These are phyloP conservation scores for Mariannaea elegans DNA, from an alignment of 2,329 filamentous ascomycete species.

Conservation along the genomic window DNA sequence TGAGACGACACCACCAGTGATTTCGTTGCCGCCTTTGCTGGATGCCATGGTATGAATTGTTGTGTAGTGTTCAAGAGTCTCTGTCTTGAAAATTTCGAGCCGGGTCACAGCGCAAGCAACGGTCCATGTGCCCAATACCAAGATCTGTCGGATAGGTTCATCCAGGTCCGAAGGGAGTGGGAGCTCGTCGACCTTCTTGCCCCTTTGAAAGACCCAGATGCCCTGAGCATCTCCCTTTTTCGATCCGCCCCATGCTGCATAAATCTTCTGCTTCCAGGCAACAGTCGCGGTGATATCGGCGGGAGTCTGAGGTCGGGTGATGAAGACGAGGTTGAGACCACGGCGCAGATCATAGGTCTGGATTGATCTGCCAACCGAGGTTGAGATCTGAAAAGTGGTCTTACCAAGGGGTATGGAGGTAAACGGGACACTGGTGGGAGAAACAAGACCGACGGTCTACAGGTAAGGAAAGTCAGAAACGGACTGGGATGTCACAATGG, in stretches of 20 bases:
- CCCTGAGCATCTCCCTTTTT: constrained; percentile 66
- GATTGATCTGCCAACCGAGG: constrained; percentile 86
- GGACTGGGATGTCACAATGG: not conserved
- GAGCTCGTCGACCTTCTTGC: constrained; percentile 82
- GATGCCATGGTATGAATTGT: constrained; percentile 72
- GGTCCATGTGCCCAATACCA: constrained; percentile 92
- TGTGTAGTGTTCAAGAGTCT: constrained; percentile 88
- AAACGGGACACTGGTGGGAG: constrained; percentile 89
- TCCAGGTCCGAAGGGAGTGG: constrained; percentile 70
- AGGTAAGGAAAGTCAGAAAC: not conserved
- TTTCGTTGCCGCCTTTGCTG: constrained; percentile 67
- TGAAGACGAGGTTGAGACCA: constrained; percentile 91
- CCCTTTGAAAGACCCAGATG: constrained; percentile 91
- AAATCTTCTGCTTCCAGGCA: constrained; percentile 86
- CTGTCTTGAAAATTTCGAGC: constrained; percentile 89
- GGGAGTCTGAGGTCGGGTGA: constrained; percentile 90
- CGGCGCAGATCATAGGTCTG: constrained; percentile 96
- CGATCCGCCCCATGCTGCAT: constrained; percentile 86
- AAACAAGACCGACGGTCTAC: constrained; percentile 92
- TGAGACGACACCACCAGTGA: constrained; percentile 82
- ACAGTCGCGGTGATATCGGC: constrained; percentile 84
- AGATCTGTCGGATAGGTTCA: constrained; percentile 78
- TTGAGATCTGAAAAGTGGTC: constrained; percentile 96
- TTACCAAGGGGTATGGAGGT: constrained; percentile 89
- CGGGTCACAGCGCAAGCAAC: constrained; percentile 78